Evolutionary conservation across 2,329 filamentous ascomycete species (phyloP).

Genomic region (Alternaria sp.): DNA sequence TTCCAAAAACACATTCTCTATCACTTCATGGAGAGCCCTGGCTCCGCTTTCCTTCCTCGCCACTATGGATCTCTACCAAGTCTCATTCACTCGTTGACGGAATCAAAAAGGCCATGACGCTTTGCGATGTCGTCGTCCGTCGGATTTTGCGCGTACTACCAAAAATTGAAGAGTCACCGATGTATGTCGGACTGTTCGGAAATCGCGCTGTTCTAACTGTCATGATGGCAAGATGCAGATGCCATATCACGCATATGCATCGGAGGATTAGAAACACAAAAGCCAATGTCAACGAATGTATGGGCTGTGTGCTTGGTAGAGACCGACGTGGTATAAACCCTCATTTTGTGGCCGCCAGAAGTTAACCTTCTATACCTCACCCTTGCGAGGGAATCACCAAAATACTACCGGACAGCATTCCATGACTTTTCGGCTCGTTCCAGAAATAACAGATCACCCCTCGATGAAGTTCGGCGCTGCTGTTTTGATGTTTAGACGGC

Average conservation of each 20-base stretch:
- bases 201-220: background rate
- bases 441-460: too few species aligned
- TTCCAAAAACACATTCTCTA: background rate
- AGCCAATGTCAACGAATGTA: accelerated
- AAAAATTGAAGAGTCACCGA: background rate
- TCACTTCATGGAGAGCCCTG: background rate
- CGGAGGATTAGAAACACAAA: accelerated
- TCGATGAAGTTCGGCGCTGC: background rate
- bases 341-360: background rate
- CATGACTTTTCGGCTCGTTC: background rate
- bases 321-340: accelerated
- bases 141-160: background rate
- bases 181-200: background rate
- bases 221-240: background rate
- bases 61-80: background rate
- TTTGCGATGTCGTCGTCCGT: background rate
- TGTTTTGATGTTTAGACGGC: background rate
- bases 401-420: too few species aligned
- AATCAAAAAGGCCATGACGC: background rate
- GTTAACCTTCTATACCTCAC: background rate
- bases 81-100: background rate
- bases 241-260: background rate
- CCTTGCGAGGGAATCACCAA: background rate
- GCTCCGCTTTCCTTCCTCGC: background rate
- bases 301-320: background rate